A percentile compares a stretch with the other conserved stretches of the same genome.
Conservation (phyloP, 805 yeast species). For the Candida michaelii region DNA sequence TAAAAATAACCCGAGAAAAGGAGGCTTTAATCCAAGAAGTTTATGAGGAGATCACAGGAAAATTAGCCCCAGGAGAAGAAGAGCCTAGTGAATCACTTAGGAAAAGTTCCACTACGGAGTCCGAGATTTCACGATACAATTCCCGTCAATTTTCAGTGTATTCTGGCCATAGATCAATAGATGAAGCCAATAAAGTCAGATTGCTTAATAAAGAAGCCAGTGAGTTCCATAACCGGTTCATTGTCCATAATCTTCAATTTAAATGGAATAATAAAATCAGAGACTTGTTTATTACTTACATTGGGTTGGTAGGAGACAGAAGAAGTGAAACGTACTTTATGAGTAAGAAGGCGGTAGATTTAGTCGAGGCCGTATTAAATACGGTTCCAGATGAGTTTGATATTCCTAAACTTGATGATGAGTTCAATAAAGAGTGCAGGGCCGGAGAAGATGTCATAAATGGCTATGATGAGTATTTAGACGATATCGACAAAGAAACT, state of each 20-base stretch:
- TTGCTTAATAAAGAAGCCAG: conserved; percentile 23
- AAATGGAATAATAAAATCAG: conserved; percentile 78
- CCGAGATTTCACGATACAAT: conserved; percentile 12
- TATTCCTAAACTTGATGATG: conserved; percentile 18
- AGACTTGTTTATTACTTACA: conserved; percentile 60
- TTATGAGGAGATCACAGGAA: conserved; percentile 22
- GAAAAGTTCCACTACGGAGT: too few species aligned
- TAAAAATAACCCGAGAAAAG: conserved; percentile 20
- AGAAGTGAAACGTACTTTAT: conserved; percentile 44
- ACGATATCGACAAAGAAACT: conserved; percentile 33
- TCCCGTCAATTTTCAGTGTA: conserved; percentile 26
- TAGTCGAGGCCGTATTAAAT: conserved; percentile 44
- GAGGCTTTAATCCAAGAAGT: conserved; percentile 25
- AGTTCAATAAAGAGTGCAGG: conserved; percentile 17
- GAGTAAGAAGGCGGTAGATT: conserved; percentile 49
- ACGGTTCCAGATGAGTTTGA: conserved; percentile 16
- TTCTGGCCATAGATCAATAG: conserved; percentile 28
- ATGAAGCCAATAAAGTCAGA: conserved; percentile 25
- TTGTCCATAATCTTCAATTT: conserved; percentile 68
- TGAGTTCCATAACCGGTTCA: conserved; percentile 65
- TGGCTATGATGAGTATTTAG: conserved; percentile 54
- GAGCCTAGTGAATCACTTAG: background rate
- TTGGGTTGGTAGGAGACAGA: conserved; percentile 44
- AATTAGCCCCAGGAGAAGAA: conserved; percentile 9
- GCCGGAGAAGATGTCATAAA: conserved; percentile 38